Evolutionary conservation across 495 filamentous ascomycete species (phyloP), one percentile per base, ranked within the genome.

Genomic region (Lophiotrema nucula): DNA sequence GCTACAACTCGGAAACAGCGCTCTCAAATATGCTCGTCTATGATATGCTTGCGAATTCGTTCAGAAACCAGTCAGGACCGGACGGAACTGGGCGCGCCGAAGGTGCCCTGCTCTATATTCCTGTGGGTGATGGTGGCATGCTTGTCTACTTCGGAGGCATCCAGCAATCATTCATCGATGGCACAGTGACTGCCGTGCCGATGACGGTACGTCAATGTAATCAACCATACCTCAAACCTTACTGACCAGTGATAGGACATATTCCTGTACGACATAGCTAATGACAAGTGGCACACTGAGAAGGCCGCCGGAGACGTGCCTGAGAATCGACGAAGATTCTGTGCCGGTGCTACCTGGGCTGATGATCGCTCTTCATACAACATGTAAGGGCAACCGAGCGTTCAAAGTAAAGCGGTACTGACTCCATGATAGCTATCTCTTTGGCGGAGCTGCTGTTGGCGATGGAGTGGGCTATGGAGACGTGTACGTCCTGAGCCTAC

Each of bases 401-500:
- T 64, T 12, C 4, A 22, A 11, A 15, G n/a, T 15, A 8, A 41
- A 3, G 13, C 18, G 47, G 2, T 19, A n/a, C n/a, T n/a, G n/a
- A n/a, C n/a, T n/a, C n/a, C n/a, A n/a, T n/a, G n/a, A 22, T 23
- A 80, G 78, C 10, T 81, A 81, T 48, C 68, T 81, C 18, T 79
- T 76, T 62, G 79, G 78, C 39, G 79, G 79, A 12, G 69, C 70
- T 22, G 69, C 72, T 35, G 69, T 76, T 3, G 67, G 63, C 72
- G 35, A 67, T 55, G 64, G 62, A 6, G 45, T 67, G 18, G 78
- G 76, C 11, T 80, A 71, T 59, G 79, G 81, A 58, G 81, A 84
- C 67, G 73, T 83, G n/a, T 83, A 79, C 45, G 76, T 83, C 26
- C 72, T 84, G 15, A 73, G 73, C 45, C 64, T 84, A 10, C 81